Evolutionary conservation across 176 grass and related monocot species (phyloP), one percentile per base, ranked within the genome.

Genomic region (Oryza rufipogon): DNA sequence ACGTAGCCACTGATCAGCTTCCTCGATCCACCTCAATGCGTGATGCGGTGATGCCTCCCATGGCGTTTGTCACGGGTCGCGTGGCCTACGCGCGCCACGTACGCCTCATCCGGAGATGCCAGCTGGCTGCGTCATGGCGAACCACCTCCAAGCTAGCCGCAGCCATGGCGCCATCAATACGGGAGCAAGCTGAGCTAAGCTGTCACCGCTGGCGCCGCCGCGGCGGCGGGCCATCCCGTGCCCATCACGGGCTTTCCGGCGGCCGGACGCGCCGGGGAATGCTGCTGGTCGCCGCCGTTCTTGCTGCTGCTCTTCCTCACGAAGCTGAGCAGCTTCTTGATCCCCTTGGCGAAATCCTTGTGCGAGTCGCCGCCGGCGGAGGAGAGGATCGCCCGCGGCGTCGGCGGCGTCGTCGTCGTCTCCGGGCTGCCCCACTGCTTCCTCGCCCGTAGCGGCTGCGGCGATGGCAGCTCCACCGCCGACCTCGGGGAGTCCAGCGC

Each of bases 301-400:
- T 38, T 80, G 54, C 58, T 63, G 52, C 49, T 52, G 49, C 72
- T 71, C 48, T 86, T 92, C 86, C 68, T 82, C 73, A 89, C 83
- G 81, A 84, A 90, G 78, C 75, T 90, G 26, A 95, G 76, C 77
- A 92, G 75, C 80, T 86, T 92, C 72, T 64, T 86, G 32, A 92
- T 81, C 34, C 88, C 85, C 77, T 88, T 86, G 15, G 80, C 84
- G 25, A 84, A 74, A 58, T 92, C 93, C 71, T 83, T 86, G 41
- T 77, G 85, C 68, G 85, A 83, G 68, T 92, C 54, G 17, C 54
- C 54, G 52, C 16, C 6, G 17, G 73, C 28, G 42, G 79, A 36
- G 4, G 85, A 48, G 58, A 77, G 66, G 13, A 86, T 34, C 34
- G 16, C 83, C 17, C 83, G 14, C 11, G 88, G 20, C 11, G 80